Base-by-base conservation (phyloP, 192 early-diverging fungal genomes). In the Backusella morwellensis region DNA sequence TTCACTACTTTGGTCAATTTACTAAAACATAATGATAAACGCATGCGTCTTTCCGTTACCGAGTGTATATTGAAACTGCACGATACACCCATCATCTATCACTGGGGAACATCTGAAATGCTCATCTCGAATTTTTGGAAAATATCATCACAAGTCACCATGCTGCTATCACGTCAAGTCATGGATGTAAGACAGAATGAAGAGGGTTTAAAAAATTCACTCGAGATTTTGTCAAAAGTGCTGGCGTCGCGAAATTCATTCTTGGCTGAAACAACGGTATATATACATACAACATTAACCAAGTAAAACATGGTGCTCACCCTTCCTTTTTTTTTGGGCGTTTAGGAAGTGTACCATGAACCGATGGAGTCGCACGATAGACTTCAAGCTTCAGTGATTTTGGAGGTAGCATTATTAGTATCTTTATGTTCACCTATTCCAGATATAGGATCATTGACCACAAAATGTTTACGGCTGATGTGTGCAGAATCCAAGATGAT, bases 21-120 rank as follows among this genome's bases (percentile, higher is more conserved):
- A 59, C 70, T 38, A 11, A 76, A 66, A 26, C 80, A 74, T 69
- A 26, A 54, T 21, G 69, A 73, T 4, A 52, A 19, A 11, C 35
- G 12, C 4, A 56, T 81, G 14, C 71, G 71, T 29, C 70, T 19
- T 6, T 23, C 47, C 3, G 92, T 95, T 0, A 90, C 87, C 0
- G 83, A 92, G 68, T 88, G 92, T 32, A 79, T 98, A 52, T 88
- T 90, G 11, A 78, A 89, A 36, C 85, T 98, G 5, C 91, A 94
- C 80, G 87, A 89, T 36, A 83, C 89, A 9, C 78, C 88, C 15
- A 83, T 88, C 35, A 90, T 96, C 54, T 80, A 86, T 38, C 83
- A 91, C 74, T 98, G 97, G 97, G 93, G 95, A 4, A 89, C 93
- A 50, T 82, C 83, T 38, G 91, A 88, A 0, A 82, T 83, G 3